Conservation (phyloP, 2,329 filamentous ascomycete genomes). For the Aspergillus sp. region DNA sequence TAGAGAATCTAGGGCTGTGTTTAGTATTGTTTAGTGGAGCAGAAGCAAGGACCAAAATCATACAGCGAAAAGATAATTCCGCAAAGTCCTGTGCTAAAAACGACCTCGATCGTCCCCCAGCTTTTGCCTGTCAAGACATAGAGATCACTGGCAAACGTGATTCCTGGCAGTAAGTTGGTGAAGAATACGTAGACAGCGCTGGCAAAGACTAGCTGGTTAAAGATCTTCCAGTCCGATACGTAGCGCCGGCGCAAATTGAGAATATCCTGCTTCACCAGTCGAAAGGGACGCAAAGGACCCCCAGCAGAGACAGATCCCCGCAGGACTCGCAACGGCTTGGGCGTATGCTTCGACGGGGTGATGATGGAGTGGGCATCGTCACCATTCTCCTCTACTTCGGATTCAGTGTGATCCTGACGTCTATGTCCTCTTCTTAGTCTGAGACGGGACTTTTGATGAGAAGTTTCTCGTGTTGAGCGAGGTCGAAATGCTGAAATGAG, state of each 20-base stretch:
- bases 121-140: slow-evolving; percentile 58
- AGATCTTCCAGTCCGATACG: slow-evolving; percentile 52
- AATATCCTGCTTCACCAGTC: slow-evolving; percentile 49
- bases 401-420: slow-evolving; percentile 2
- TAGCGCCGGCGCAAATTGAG: slow-evolving; percentile 45
- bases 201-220: slow-evolving; percentile 61
- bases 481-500: slow-evolving; percentile 31
- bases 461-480: slow-evolving; percentile 22
- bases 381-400: slow-evolving; percentile 13
- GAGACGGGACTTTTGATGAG: slow-evolving; percentile 17
- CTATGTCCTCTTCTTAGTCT: slow-evolving; percentile 14
- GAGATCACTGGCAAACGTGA: slow-evolving; percentile 63
- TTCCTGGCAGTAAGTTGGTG: slow-evolving; percentile 61
- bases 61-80: slow-evolving; percentile 59
- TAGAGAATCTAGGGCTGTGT: slow-evolving; percentile 43
- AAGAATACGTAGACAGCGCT: slow-evolving; percentile 64
- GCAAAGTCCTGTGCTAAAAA: slow-evolving; percentile 62
- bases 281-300: slow-evolving; percentile 48
- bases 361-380: slow-evolving; percentile 31
- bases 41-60: not conserved
- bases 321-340: slow-evolving; percentile 23
- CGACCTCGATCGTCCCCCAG: slow-evolving; percentile 64
- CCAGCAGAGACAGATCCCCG: slow-evolving; percentile 28
- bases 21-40: not conserved
- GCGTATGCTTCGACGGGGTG: slow-evolving; percentile 34